Conservation (phyloP, 2,329 filamentous ascomycete species). For the Nannizziopsis arthrosporioides region DNA sequence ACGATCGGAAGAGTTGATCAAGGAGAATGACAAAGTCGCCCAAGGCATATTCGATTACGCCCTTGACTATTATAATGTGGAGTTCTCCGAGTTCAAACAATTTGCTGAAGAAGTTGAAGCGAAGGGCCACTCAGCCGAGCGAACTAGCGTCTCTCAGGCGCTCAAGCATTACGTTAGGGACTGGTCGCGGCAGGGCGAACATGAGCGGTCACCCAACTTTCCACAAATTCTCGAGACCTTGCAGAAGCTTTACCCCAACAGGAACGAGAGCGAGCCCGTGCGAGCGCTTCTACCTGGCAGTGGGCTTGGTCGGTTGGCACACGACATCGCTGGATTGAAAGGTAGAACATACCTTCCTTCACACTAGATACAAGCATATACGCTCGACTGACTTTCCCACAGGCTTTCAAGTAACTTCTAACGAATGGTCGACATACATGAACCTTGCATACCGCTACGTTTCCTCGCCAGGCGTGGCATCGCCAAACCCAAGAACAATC, state of each 20-base stretch:
- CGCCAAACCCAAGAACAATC: constrained; percentile 23
- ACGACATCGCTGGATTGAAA: constrained; percentile 39
- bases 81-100: constrained; percentile 35
- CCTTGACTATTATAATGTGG: constrained; percentile 39
- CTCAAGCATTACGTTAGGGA: constrained; percentile 49
- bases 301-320: constrained; percentile 42
- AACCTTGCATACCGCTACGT: constrained; percentile 44
- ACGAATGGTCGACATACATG: constrained; percentile 50
- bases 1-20: constrained; percentile 34
- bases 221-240: constrained; percentile 25
- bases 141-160: constrained; percentile 41
- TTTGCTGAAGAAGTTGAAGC: constrained; percentile 32
- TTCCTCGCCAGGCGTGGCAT: constrained; percentile 18
- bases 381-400: not conserved
- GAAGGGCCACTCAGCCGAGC: constrained; percentile 33
- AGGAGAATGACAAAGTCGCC: constrained; percentile 38
- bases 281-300: constrained; percentile 43
- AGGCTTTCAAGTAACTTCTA: constrained; percentile 44
- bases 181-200: constrained; percentile 40
- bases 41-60: constrained; percentile 37
- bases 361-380: not conserved
- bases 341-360: constrained; percentile 20
- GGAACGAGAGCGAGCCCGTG: constrained; percentile 16
- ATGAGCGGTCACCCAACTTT: constrained; percentile 37
- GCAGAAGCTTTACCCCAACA: constrained; percentile 8